Percentiles rank a stretch among this genome's conserved stretches.
These are phyloP conservation scores for Trichophyton rubrum DNA, from an alignment of 2,329 filamentous ascomycete species.

Conservation along the genomic window DNA sequence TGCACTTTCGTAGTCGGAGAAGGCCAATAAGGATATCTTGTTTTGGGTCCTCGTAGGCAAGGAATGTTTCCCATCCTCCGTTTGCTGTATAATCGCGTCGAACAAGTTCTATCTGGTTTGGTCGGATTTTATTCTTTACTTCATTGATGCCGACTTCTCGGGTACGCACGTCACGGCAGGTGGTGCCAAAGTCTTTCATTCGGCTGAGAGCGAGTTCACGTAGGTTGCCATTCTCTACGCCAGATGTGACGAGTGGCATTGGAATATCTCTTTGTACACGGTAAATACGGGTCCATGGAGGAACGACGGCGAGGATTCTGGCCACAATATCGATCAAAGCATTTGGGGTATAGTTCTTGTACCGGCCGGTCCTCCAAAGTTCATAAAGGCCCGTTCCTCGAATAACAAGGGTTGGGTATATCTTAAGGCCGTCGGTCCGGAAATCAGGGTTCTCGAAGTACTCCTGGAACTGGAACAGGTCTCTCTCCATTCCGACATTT, in stretches of 20 bases:
- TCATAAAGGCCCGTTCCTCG: constrained; percentile 94
- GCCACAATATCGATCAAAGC: constrained; percentile 91
- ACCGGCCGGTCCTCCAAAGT: constrained; percentile 89
- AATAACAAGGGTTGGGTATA: constrained; percentile 95
- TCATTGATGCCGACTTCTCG: constrained; percentile 97
- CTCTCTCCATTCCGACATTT: constrained; percentile 96
- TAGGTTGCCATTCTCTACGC: constrained; percentile 94
- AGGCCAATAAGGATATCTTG: constrained; percentile 94
- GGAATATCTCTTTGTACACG: constrained; percentile 96
- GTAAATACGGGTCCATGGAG: constrained; percentile 97
- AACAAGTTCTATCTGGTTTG: constrained; percentile 89
- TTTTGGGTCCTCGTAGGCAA: constrained; percentile 96
- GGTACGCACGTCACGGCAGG: constrained; percentile 89
- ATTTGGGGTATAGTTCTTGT: constrained; percentile 98
- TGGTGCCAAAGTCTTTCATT: constrained; percentile 98
- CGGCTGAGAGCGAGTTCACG: constrained; percentile 85
- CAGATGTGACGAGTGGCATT: constrained; percentile 98
- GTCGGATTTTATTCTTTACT: constrained; percentile 96
- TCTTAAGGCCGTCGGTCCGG: constrained; percentile 91
- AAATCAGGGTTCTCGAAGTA: constrained; percentile 97
- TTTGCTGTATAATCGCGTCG: constrained; percentile 90
- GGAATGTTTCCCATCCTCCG: constrained; percentile 95
- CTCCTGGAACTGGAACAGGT: constrained; percentile 91
- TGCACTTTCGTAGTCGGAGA: constrained; percentile 80
- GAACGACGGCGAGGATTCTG: constrained; percentile 85